Percentiles rank a stretch among this genome's conserved stretches.
phyloP scores from a whole-genome alignment of 495 filamentous ascomycete species.

The Neurospora sp. region DNA sequence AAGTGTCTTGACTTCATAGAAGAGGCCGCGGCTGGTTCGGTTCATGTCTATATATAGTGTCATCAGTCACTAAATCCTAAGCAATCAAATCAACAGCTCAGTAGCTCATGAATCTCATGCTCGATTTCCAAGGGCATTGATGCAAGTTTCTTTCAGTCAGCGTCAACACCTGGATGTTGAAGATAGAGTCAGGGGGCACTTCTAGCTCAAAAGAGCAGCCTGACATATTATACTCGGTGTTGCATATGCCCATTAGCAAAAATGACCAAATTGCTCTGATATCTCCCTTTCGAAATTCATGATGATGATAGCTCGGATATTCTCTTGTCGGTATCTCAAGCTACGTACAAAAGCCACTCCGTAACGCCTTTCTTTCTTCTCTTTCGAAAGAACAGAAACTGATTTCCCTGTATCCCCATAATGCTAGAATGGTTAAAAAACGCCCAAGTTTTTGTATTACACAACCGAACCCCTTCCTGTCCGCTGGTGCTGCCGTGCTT shows the following conservation, averaged over 20 bases:
- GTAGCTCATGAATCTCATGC: too few species aligned
- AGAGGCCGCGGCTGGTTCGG: too few species aligned
- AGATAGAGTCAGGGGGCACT: background rate
- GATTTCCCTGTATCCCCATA: background rate
- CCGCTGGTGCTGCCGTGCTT: background rate
- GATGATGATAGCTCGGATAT: background rate
- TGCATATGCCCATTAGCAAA: background rate
- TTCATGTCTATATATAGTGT: too few species aligned
- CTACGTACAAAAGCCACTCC: background rate
- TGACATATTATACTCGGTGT: background rate
- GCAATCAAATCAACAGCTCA: too few species aligned
- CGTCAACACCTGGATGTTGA: background rate
- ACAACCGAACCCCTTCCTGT: background rate
- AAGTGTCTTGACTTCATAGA: too few species aligned
- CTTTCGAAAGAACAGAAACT: background rate
- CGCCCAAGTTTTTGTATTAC: background rate
- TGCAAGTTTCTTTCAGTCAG: too few species aligned
- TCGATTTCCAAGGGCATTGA: too few species aligned
- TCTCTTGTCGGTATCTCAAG: background rate
- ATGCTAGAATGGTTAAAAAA: background rate
- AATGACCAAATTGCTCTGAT: background rate
- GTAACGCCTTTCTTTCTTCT: background rate
- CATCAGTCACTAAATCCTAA: too few species aligned
- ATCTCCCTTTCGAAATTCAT: background rate
- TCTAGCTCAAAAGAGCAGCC: background rate